phyloP scores from a whole-genome alignment of 352 stramenopile genomes.

The Globisporangium paddicum region DNA sequence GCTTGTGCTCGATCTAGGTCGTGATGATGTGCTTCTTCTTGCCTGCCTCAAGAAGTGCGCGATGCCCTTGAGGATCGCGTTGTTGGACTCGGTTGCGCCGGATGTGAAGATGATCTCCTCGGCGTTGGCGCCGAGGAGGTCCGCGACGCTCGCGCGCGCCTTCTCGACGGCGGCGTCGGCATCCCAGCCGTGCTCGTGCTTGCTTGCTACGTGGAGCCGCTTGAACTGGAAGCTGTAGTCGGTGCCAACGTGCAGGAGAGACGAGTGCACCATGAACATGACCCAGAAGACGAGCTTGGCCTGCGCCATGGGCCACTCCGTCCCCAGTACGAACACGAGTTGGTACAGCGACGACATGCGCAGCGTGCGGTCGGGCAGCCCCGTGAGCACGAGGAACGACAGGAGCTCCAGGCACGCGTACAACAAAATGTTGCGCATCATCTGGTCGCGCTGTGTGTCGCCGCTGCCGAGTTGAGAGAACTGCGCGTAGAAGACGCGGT shows the following conservation, averaged over 20 bases:
- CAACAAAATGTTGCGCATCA: slow-evolving; percentile 21
- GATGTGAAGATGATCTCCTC: too few species aligned
- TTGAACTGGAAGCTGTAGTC: slow-evolving; percentile 2
- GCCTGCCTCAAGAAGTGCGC: too few species aligned
- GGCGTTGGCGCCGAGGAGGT: too few species aligned
- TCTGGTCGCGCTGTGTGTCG: slow-evolving; percentile 7
- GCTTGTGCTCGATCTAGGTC: too few species aligned
- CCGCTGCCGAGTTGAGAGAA: slow-evolving; percentile 6
- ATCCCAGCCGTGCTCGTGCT: too few species aligned
- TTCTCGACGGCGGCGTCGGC: too few species aligned
- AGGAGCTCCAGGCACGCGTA: slow-evolving; percentile 35
- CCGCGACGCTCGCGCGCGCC: too few species aligned
- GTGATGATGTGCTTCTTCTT: too few species aligned
- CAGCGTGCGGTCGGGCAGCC: slow-evolving; percentile 19
- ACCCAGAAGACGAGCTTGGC: slow-evolving; percentile 38
- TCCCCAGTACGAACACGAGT: slow-evolving; percentile 36
- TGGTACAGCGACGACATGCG: slow-evolving; percentile 21
- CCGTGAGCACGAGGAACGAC: slow-evolving; percentile 26
- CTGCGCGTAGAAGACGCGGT: slow-evolving; percentile 5
- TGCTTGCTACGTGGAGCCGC: not conserved
- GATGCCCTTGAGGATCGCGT: too few species aligned
- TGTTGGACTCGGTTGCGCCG: too few species aligned
- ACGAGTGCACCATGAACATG: slow-evolving; percentile 25
- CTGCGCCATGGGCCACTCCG: slow-evolving; percentile 25
- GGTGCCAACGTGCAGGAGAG: slow-evolving; percentile 24